phyloP scores from a whole-genome alignment of 83 land plant genomes.

The Isoetes engelmannii region DNA sequence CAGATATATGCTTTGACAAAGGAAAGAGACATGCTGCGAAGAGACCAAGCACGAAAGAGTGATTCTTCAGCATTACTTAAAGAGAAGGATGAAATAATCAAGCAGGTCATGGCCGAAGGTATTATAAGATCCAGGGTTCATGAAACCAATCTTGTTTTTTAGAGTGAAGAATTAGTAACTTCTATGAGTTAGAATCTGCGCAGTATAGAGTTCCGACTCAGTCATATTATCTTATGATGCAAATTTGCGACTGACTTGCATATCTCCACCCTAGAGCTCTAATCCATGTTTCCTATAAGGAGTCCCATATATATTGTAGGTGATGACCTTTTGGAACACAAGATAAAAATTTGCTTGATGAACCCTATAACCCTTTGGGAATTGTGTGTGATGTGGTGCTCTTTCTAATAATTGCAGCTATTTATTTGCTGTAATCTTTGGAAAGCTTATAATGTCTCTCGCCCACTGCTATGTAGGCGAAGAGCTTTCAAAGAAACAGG shows the following conservation, averaged over 20 bases:
- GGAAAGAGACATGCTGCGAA: constrained; percentile 88
- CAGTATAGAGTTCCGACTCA: too few relatives aligned
- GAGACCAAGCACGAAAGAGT: constrained; percentile 83
- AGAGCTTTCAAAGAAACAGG: constrained; percentile 96
- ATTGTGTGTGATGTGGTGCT: too few relatives aligned
- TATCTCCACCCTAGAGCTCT: too few relatives aligned
- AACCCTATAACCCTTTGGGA: too few relatives aligned
- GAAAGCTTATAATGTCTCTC: neutral
- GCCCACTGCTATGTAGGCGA: constrained; percentile 49
- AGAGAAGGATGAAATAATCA: constrained; percentile 98
- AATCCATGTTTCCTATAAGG: too few relatives aligned
- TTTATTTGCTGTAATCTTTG: too few relatives aligned
- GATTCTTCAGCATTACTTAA: constrained; percentile 86
- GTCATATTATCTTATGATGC: too few relatives aligned
- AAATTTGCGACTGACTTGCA: too few relatives aligned
- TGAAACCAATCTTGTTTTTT: neutral
- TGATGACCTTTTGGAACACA: too few relatives aligned
- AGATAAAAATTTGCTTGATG: too few relatives aligned
- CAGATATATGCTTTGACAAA: constrained; percentile 96
- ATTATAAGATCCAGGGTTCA: constrained; percentile 6
- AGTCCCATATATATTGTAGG: too few relatives aligned
- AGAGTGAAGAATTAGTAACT: neutral
- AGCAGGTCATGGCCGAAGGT: constrained; percentile 99
- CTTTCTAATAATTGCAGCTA: too few relatives aligned
- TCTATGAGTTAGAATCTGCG: neutral